phyloP scores from a whole-genome alignment of 140 eudicot species.

The Erigeron philadelphicus region DNA sequence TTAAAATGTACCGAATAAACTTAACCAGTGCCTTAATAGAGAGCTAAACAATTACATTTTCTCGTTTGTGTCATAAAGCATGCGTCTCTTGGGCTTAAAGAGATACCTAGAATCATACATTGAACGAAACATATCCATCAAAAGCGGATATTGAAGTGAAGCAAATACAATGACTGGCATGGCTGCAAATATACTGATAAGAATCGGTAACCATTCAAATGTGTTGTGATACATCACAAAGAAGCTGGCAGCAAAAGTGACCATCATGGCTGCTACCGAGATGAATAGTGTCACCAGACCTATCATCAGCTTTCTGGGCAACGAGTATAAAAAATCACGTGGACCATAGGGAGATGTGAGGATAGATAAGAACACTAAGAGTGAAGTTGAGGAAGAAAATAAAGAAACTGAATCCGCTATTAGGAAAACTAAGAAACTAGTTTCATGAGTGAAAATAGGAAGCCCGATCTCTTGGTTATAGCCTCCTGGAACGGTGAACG shows the following conservation, averaged over 20 bases:
- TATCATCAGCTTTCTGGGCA: conserved; percentile 25
- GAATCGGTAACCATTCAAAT: conserved; percentile 17
- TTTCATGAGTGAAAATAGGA: conserved; percentile 20
- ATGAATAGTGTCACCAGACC: conserved; percentile 33
- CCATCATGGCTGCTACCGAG: conserved; percentile 34
- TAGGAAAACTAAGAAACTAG: conserved; percentile 21
- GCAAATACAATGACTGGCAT: background rate
- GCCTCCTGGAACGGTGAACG: conserved; percentile 35
- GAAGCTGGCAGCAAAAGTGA: conserved; percentile 29
- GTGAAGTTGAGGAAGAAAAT: conserved; percentile 32
- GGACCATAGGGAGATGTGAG: conserved; percentile 31
- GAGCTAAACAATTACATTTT: background rate
- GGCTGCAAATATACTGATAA: conserved; percentile 1
- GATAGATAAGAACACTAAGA: conserved; percentile 32
- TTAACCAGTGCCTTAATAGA: no score
- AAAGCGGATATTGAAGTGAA: background rate
- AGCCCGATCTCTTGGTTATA: conserved; percentile 13
- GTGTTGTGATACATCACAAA: conserved; percentile 12
- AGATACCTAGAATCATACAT: conserved; percentile 15
- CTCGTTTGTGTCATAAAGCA: background rate
- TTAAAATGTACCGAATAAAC: no score
- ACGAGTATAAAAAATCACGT: conserved; percentile 20
- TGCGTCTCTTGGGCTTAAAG: conserved; percentile 5
- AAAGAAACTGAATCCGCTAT: conserved; percentile 31
- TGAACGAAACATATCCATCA: conserved; percentile 15